Percentiles rank a stretch among this genome's conserved stretches.
Evolutionary conservation across 257 asterid genomes (phyloP).

Genomic region (Solanum chaucha): DNA sequence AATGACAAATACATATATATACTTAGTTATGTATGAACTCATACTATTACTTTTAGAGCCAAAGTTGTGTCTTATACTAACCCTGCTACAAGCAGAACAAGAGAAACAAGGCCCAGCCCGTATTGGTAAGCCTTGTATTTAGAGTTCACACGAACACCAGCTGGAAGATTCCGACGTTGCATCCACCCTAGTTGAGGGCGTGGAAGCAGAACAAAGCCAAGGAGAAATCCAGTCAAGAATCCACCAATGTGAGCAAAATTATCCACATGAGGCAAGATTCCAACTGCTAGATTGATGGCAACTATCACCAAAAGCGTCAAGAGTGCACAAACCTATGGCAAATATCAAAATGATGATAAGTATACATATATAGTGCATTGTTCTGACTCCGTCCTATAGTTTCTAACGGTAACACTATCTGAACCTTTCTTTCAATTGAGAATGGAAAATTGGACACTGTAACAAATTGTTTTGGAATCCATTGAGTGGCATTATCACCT

Average conservation of each 20-base stretch:
- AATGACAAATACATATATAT: not conserved
- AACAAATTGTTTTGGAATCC: not conserved
- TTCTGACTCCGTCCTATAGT: not conserved
- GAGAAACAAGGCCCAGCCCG: conserved; percentile 44
- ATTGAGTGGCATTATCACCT: conserved; percentile 24
- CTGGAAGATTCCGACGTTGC: conserved; percentile 44
- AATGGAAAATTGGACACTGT: not conserved
- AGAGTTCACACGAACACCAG: conserved; percentile 39
- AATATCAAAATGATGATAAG: not conserved
- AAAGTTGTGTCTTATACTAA: conserved; percentile 13
- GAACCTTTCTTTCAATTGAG: not conserved
- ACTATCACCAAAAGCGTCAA: conserved; percentile 58
- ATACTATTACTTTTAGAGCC: not conserved
- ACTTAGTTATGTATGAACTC: not conserved
- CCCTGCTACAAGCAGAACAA: conserved; percentile 56
- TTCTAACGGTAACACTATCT: not conserved
- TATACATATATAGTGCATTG: not conserved
- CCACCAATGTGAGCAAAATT: conserved; percentile 95
- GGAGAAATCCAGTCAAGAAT: conserved; percentile 69
- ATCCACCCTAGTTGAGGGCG: conserved; percentile 92
- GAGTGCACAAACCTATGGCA: conserved; percentile 60
- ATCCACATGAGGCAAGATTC: conserved; percentile 78
- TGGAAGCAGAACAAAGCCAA: conserved; percentile 71
- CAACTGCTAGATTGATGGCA: conserved; percentile 57
- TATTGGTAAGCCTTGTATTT: conserved; percentile 70